Base-by-base conservation (phyloP, 73 alveolate species). In the Urostyla sp. region DNA sequence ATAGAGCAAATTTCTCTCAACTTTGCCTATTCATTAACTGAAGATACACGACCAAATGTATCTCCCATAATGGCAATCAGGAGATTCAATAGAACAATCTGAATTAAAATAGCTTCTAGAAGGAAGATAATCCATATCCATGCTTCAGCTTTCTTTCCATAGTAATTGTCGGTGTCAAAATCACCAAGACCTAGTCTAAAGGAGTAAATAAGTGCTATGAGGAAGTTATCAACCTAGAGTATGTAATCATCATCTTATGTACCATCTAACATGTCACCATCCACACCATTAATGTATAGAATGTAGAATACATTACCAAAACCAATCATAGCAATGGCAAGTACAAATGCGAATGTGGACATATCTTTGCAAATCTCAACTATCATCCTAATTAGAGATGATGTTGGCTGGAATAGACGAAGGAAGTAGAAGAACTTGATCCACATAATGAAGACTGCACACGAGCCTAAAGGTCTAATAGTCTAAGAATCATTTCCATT, bases 11-110 rank as follows among this genome's bases (percentile, higher is more conserved):
- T 66, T 72, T 81, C 91, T 40, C 44, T 81, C 24, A 69, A 66
- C 75, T 67, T 81, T 8, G 86, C 31, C 37, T 72, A 67, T 35
- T 81, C 91, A 26, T 40, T 66, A 8, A 72, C 52, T 60, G 67
- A 77, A 16, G 79, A 72, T 55, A 81, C 91, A 53, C 72, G 21
- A 21, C 72, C 91, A 53, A 81, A 81, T 3, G 91, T 81, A 28
- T 81, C 91, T 11, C 91, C 91, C 91, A 81, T 81, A 34, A 81
- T 81, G 7, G 91, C 91, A 34, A 81, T 81, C n/a, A 81, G 55
- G 26, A 81, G 40, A 24, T 81, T 81, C 38, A 81, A 56, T 4
- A 81, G 75, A 0, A 81, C 84, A 28, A 81, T 81, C 52, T 52
- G 27, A 32, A 81, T 72, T 72, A 81, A 51, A 5, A 81, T 24